These are phyloP conservation scores for Aureobasidium subglaciale DNA, from an alignment of 2,329 filamentous ascomycete genomes.

Conservation along the genomic window DNA sequence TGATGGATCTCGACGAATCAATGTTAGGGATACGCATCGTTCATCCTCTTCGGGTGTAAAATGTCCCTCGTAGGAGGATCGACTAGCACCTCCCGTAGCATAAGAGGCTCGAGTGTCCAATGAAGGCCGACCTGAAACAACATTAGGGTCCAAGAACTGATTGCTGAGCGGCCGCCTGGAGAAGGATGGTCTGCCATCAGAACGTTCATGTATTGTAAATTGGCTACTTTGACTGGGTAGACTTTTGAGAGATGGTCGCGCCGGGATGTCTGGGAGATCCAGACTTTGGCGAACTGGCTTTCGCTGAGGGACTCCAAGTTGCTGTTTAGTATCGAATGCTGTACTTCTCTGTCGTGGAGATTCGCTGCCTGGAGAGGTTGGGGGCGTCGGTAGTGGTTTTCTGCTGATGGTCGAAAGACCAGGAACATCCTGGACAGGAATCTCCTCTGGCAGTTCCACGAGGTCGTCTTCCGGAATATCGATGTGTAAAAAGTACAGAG, in stretches of 20 bases:
- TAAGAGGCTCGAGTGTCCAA: background rate
- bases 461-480: constrained; percentile 32
- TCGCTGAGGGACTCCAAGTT: constrained; percentile 6
- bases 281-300: constrained; percentile 11
- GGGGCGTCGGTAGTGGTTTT: constrained; percentile 19
- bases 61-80: background rate
- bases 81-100: background rate
- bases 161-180: background rate
- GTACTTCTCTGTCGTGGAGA: constrained; percentile 1
- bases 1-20: constrained; percentile 45
- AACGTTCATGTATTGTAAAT: background rate
- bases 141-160: constrained; percentile 1
- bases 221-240: background rate
- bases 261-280: constrained; percentile 12
- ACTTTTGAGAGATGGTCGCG: constrained; percentile 4
- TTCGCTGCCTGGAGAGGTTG: constrained; percentile 11
- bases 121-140: background rate
- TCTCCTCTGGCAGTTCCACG: background rate
- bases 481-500: constrained; percentile 86
- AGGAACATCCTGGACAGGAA: background rate
- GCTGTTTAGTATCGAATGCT: background rate
- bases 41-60: background rate
- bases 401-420: constrained; percentile 7
- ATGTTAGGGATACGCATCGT: constrained; percentile 30
- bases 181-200: background rate